Conservation (phyloP, 345 rosid species). For the Dimocarpus longan region DNA sequence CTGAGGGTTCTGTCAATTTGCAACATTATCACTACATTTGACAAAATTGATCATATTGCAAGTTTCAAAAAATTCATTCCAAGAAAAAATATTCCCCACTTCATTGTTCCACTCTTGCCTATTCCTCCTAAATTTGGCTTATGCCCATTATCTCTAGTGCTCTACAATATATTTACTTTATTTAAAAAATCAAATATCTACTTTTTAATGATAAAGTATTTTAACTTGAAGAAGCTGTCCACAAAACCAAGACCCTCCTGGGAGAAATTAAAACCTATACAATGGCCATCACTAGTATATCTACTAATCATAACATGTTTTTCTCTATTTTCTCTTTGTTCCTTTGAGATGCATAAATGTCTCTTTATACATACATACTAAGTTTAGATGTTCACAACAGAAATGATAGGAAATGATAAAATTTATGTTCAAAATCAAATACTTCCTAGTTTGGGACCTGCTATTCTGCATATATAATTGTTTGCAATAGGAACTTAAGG, state of each 20-base stretch:
- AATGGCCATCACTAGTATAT: neutral
- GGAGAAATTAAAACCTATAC: neutral
- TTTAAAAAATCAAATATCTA: neutral
- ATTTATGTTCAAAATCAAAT: neutral
- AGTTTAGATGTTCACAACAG: neutral
- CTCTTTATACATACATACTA: neutral
- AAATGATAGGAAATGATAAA: neutral
- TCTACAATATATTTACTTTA: neutral
- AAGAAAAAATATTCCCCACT: neutral
- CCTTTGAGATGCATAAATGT: neutral
- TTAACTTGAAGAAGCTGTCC: neutral
- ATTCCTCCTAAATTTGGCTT: neutral
- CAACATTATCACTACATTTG: neutral
- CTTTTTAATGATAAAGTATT: neutral
- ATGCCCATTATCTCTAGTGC: neutral
- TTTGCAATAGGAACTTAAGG: neutral
- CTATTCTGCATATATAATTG: neutral
- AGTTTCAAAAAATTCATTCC: neutral
- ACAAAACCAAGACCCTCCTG: neutral
- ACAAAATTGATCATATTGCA: neutral
- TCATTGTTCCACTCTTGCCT: neutral
- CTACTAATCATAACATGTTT: neutral
- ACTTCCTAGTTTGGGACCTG: neutral
- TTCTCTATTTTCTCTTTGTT: neutral
- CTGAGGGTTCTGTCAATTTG: neutral